Conservation (phyloP, 1,284 basidiomycete species). For the Ceraceosorus guamensis region DNA sequence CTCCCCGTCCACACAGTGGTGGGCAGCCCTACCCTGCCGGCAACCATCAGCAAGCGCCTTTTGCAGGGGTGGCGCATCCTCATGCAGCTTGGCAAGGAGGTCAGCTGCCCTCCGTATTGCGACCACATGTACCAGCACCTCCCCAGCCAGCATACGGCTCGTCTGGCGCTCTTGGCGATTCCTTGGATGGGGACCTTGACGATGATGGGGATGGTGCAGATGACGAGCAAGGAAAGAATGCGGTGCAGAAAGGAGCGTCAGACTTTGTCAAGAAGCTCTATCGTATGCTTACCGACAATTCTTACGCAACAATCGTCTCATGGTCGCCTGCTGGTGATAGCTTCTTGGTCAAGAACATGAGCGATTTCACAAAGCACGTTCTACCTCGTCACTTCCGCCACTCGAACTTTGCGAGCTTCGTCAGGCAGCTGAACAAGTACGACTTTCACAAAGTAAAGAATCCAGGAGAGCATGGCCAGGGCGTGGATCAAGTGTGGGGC, state of each 20-base stretch:
- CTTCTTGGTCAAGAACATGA: constrained; percentile 97
- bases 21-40: too few species aligned
- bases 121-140: too few species aligned
- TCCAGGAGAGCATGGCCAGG: constrained; percentile 64
- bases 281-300: constrained; percentile 78
- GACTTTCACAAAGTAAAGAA: constrained; percentile 83
- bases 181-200: not conserved
- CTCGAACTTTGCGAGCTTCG: constrained; percentile 73
- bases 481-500: constrained; percentile 74
- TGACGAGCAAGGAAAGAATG: not conserved
- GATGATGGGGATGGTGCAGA: constrained; percentile 1
- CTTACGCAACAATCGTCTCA: constrained; percentile 67
- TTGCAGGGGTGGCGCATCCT: too few species aligned
- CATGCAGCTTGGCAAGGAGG: too few species aligned
- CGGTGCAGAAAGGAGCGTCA: constrained; percentile 29
- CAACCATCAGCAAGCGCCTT: too few species aligned
- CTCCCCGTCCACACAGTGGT: too few species aligned
- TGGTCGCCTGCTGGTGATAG: constrained; percentile 82
- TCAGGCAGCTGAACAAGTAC: constrained; percentile 85
- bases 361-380: constrained; percentile 89
- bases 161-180: too few species aligned
- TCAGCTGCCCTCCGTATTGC: too few species aligned
- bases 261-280: constrained; percentile 89
- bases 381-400: constrained; percentile 93
- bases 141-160: too few species aligned